A percentile compares a stretch with the other conserved stretches of the same genome.
phyloP scores from a whole-genome alignment of 805 yeast genomes.

The Clavispora santaluciae region DNA sequence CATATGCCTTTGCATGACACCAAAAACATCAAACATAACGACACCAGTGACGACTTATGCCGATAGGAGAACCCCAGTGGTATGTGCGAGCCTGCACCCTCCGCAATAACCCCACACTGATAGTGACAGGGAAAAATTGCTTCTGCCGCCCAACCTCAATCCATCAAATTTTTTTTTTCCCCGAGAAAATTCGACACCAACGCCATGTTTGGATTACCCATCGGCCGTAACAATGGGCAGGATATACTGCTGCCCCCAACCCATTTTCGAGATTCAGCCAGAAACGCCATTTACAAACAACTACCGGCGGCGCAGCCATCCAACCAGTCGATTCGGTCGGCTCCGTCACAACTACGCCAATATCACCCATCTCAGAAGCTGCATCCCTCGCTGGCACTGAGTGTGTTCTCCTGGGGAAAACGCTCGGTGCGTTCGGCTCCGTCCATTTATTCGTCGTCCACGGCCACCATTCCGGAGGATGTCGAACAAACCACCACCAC shows the following conservation, averaged over 20 bases:
- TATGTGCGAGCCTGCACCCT: background rate
- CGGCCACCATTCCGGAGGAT: conserved; percentile 44
- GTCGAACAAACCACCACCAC: conserved; percentile 38
- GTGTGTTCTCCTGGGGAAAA: conserved; percentile 32
- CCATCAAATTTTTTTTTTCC: background rate
- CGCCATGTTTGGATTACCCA: conserved; percentile 15
- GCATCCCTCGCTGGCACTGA: conserved; percentile 33
- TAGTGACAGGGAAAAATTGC: background rate
- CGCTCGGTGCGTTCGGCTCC: conserved; percentile 41
- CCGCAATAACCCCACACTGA: background rate
- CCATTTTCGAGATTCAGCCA: conserved; percentile 38
- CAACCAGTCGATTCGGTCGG: conserved; percentile 35
- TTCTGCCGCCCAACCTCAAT: background rate
- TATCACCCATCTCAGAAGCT: conserved; percentile 18
- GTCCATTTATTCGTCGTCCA: conserved; percentile 35
- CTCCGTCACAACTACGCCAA: conserved; percentile 29
- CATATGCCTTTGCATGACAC: too few relatives aligned
- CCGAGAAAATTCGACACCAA: background rate
- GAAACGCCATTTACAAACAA: conserved; percentile 41
- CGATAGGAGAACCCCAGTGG: background rate
- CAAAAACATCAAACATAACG: too few relatives aligned
- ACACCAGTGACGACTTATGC: too few relatives aligned
- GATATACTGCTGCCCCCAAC: conserved; percentile 27
- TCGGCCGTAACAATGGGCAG: conserved; percentile 10
- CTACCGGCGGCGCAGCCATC: conserved; percentile 27